These are phyloP conservation scores for Metschnikowia anglica DNA, from an alignment of 805 yeast species.

Conservation along the genomic window DNA sequence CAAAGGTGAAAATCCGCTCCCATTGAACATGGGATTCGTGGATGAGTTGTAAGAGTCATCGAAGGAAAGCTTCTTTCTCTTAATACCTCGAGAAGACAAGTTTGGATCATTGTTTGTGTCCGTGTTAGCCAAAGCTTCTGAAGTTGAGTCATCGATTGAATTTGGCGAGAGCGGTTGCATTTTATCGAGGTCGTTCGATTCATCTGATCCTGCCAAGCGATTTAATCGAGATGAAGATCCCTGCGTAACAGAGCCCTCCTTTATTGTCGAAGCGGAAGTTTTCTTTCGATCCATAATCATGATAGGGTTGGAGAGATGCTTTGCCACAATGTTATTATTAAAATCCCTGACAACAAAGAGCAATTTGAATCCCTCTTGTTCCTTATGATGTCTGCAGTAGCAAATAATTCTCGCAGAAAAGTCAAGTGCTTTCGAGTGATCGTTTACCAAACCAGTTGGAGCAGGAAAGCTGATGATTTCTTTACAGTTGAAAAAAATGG, in stretches of 20 bases:
- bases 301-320: constrained; percentile 67
- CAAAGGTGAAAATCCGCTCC: constrained; percentile 46
- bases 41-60: constrained; percentile 42
- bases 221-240: background rate
- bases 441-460: constrained; percentile 44
- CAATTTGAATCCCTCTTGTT: constrained; percentile 77
- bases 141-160: constrained; percentile 58
- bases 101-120: constrained; percentile 28
- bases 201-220: constrained; percentile 6
- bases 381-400: constrained; percentile 94
- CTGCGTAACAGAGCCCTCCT: constrained; percentile 11
- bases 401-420: constrained; percentile 80
- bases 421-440: constrained; percentile 42
- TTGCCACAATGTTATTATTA: constrained; percentile 64
- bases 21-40: constrained; percentile 40
- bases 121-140: constrained; percentile 48
- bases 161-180: constrained; percentile 56
- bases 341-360: constrained; percentile 65
- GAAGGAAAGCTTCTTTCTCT: constrained; percentile 49
- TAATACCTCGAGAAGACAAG: constrained; percentile 34
- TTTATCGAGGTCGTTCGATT: constrained; percentile 8
- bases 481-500: constrained; percentile 86
- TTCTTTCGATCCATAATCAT: constrained; percentile 96
- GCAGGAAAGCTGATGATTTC: constrained; percentile 77
- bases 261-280: constrained; percentile 33